Evolutionary conservation across 1,139 yeast genomes (phyloP), one percentile per base, ranked within the genome.

Genomic region (Yamadazyma taylorii): DNA sequence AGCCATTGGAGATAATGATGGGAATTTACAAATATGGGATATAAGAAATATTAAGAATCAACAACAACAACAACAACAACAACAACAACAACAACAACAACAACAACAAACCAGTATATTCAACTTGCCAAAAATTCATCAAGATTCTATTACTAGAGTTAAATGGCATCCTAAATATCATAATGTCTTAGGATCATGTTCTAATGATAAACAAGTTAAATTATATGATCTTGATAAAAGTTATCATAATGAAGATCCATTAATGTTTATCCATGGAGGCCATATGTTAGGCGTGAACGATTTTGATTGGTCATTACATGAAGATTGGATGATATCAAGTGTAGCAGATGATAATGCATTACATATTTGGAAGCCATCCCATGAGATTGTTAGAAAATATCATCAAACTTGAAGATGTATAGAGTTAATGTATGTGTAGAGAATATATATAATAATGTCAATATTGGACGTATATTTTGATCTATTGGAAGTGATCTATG

Each of bases 221-320:
- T 39, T 92, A 2, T 85, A 88, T 81, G 90, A 88, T 53, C 59
- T 80, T 3, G 52, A 75, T 2, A 55, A 58, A 23, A 54, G 59
- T 6, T 72, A 69, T 4, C 61, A 61, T 51, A 48, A 68, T 50
- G 44, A 56, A 52, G 34, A 55, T 11, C 76, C 70, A 38, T 61
- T 81, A 32, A 42, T 81, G 16, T 90, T 92, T 54, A 72, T 77
- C 24, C 98, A 94, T 58, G 87, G 85, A 10, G 98, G 98, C 0
- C 99, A 92, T 57, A 79, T 92, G 75, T 69, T 85, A 38, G 90
- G 94, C 16, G 86, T 92, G 12, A 82, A 85, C 51, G 97, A 90
- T 55, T 68, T 90, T 32, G 78, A 82, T 33, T 92, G 98, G 98
- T 86, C 89, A 41, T 78, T 81, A 1, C 81, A 79, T 46, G 84